These are phyloP conservation scores for Epichloe amarillans DNA, from an alignment of 2,329 filamentous ascomycete species.

Conservation along the genomic window DNA sequence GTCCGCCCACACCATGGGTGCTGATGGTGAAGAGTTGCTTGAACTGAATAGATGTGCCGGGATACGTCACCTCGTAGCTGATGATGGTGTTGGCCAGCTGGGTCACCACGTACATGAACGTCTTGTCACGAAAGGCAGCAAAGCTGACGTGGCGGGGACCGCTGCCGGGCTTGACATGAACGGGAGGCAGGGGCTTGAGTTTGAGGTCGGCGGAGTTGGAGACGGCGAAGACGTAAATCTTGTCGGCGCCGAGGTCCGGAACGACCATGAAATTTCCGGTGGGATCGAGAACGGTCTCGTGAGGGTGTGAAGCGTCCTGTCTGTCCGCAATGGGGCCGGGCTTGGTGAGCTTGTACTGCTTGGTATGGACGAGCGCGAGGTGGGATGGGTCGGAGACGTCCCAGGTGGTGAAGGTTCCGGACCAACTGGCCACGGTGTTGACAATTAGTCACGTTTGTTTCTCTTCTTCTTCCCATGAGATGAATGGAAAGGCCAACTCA, in stretches of 20 bases:
- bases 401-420: constrained; percentile 31
- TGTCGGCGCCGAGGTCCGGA: constrained; percentile 53
- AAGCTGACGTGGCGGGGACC: constrained; percentile 57
- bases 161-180: constrained; percentile 34
- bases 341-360: constrained; percentile 25
- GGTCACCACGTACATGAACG: constrained; percentile 45
- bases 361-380: constrained; percentile 23
- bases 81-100: constrained; percentile 47
- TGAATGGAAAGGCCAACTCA: constrained; percentile 16
- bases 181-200: constrained; percentile 25
- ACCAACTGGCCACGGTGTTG: constrained; percentile 16
- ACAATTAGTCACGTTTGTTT: background rate
- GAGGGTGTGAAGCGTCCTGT: constrained; percentile 48
- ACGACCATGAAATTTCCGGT: constrained; percentile 48
- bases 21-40: constrained; percentile 32
- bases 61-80: constrained; percentile 43
- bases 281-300: constrained; percentile 52
- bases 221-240: constrained; percentile 43
- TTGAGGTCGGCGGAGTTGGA: constrained; percentile 25
- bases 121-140: constrained; percentile 27
- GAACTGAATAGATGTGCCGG: constrained; percentile 28
- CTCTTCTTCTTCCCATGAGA: too few species aligned
- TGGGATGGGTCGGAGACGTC: constrained; percentile 25
- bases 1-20: constrained; percentile 31
- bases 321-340: constrained; percentile 28